These are phyloP conservation scores for Sporothrix brunneoviolacea DNA, from an alignment of 2,329 filamentous ascomycete species.

Conservation along the genomic window DNA sequence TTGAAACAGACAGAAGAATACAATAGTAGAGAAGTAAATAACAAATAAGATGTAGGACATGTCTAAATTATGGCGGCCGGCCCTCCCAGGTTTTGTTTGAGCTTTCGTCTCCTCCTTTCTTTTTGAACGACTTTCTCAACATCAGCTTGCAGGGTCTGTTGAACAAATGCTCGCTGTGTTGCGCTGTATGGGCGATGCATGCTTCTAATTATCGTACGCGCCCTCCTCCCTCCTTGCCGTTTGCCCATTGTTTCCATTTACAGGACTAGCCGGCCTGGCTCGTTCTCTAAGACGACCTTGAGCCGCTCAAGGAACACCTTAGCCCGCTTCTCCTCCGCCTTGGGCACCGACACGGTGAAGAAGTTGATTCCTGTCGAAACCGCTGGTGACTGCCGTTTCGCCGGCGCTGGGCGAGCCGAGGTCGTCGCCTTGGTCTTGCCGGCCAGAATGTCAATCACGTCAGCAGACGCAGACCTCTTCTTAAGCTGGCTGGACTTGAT, in stretches of 20 bases:
- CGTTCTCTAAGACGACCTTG: constrained; percentile 73
- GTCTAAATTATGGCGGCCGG: too few relatives aligned
- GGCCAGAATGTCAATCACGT: constrained; percentile 70
- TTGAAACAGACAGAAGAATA: too few relatives aligned
- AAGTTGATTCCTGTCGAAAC: constrained; percentile 59
- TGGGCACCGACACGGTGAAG: constrained; percentile 74
- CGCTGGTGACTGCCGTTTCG: constrained; percentile 32
- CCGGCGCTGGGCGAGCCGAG: constrained; percentile 4
- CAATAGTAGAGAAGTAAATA: too few relatives aligned
- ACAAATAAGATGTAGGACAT: too few relatives aligned
- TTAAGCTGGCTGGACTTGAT: constrained; percentile 16
- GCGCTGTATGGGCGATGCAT: too few relatives aligned
- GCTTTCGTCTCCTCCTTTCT: too few relatives aligned
- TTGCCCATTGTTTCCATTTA: constrained; percentile 25
- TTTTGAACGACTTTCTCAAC: too few relatives aligned
- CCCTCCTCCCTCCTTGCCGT: constrained; percentile 20
- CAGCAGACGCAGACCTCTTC: constrained; percentile 29
- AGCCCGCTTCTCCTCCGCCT: constrained; percentile 75
- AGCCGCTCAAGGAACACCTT: constrained; percentile 77
- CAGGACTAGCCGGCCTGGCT: constrained; percentile 68
- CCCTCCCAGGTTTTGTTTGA: too few relatives aligned
- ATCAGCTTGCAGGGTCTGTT: too few relatives aligned
- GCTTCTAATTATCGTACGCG: too few relatives aligned
- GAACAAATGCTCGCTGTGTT: too few relatives aligned
- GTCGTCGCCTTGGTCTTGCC: constrained; percentile 13